Conservation (phyloP, 257 asterid genomes). For the Ajuga chamaepitys region DNA sequence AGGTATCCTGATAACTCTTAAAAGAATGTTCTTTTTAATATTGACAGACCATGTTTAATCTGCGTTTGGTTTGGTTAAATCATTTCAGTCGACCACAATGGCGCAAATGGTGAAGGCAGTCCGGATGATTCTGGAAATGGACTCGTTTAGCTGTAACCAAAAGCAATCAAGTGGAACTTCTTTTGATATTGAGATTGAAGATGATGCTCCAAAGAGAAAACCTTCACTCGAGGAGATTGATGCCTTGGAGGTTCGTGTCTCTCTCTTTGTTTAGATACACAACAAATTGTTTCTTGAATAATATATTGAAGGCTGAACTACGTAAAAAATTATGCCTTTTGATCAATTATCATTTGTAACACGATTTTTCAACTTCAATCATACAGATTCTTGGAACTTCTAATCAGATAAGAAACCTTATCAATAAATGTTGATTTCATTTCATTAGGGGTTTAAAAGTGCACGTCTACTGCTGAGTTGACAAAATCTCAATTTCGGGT, state of each 20-base stretch:
- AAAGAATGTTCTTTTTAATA: neutral
- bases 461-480: too few relatives aligned
- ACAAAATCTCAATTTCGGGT: too few relatives aligned
- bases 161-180: slow-evolving; percentile 36
- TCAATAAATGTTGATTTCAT: too few relatives aligned
- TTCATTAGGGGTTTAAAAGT: too few relatives aligned
- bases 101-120: slow-evolving; percentile 95
- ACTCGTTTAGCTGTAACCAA: slow-evolving; percentile 40
- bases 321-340: too few relatives aligned
- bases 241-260: slow-evolving; percentile 72
- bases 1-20: slow-evolving; percentile 38
- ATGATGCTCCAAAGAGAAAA: slow-evolving; percentile 74
- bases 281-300: neutral
- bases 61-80: slow-evolving; percentile 11
- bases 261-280: neutral
- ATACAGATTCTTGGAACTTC: too few relatives aligned
- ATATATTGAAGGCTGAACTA: neutral
- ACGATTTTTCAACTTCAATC: too few relatives aligned
- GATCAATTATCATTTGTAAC: too few relatives aligned
- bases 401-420: too few relatives aligned
- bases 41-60: neutral
- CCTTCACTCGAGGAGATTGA: slow-evolving; percentile 96
- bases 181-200: slow-evolving; percentile 65
- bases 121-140: slow-evolving; percentile 82
- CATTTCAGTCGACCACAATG: slow-evolving; percentile 72